These are phyloP conservation scores for Teunomyces aglyptinius DNA, from an alignment of 805 yeast species.

Conservation along the genomic window DNA sequence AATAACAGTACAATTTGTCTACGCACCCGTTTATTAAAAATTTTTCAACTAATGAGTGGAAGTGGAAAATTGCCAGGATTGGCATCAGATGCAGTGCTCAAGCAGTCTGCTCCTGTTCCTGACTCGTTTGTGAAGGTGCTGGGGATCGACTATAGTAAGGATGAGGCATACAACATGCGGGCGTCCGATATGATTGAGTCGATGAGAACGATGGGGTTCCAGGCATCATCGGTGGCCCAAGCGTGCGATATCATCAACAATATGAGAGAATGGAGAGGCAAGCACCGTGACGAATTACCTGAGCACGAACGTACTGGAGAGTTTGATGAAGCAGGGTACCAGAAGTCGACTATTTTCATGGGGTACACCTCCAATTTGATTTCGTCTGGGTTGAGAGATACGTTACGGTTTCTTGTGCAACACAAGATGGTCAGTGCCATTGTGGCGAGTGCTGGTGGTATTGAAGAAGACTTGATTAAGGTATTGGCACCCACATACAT, in stretches of 20 bases:
- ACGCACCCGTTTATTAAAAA: slow-evolving; percentile 1
- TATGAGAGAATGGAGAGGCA: slow-evolving; percentile 94
- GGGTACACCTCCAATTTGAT: slow-evolving; percentile 97
- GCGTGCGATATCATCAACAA: slow-evolving; percentile 92
- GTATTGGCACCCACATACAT: slow-evolving; percentile 94
- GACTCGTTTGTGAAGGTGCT: slow-evolving; percentile 72
- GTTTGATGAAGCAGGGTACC: slow-evolving; percentile 74
- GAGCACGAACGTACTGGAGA: slow-evolving; percentile 69
- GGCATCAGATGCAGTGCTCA: slow-evolving; percentile 89
- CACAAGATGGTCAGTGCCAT: slow-evolving; percentile 92
- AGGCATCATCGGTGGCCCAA: slow-evolving; percentile 79
- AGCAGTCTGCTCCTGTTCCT: slow-evolving; percentile 83
- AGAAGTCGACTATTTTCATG: slow-evolving; percentile 86
- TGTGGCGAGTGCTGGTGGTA: slow-evolving; percentile 97
- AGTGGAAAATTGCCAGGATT: slow-evolving; percentile 51
- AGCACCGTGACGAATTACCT: slow-evolving; percentile 61
- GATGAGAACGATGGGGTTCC: slow-evolving; percentile 97
- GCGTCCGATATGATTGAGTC: slow-evolving; percentile 77
- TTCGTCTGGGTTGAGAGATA: slow-evolving; percentile 90
- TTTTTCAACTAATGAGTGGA: slow-evolving; percentile 9
- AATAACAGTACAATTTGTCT: background rate
- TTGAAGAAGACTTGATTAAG: slow-evolving; percentile 96
- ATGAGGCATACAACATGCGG: slow-evolving; percentile 68
- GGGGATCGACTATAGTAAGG: slow-evolving; percentile 87
- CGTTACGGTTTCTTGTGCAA: slow-evolving; percentile 84